A percentile compares a stretch with the other conserved stretches of the same genome.
Evolutionary conservation across 495 filamentous ascomycete genomes (phyloP).

Genomic region (Aspergillus bertholletiae): DNA sequence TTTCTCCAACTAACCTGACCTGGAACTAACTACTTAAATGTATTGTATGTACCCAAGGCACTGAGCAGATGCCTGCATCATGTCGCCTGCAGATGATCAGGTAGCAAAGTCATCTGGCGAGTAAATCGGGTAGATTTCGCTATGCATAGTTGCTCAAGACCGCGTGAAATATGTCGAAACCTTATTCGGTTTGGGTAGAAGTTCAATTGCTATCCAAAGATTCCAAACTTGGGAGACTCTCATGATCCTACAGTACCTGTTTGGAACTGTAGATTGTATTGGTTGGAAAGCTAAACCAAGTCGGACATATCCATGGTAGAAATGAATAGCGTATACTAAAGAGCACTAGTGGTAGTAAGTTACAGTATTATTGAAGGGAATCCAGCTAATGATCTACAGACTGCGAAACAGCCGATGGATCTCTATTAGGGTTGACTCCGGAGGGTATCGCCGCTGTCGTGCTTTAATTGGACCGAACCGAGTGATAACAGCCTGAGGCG

Average conservation of each 20-base stretch:
- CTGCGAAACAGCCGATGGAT: not conserved
- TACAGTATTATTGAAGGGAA: not conserved
- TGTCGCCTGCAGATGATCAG: not conserved
- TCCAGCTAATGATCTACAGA: not conserved
- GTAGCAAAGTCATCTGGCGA: not conserved
- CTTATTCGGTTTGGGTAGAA: not conserved
- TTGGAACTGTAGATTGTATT: not conserved
- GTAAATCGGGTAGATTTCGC: not conserved
- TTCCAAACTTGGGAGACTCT: not conserved
- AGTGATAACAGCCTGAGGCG: not conserved
- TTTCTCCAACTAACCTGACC: too few relatives aligned
- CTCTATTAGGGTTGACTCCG: not conserved
- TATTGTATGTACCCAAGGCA: not conserved
- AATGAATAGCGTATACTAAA: not conserved
- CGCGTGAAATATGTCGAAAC: too few relatives aligned
- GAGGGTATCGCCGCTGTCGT: not conserved
- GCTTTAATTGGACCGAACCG: not conserved
- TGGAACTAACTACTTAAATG: too few relatives aligned
- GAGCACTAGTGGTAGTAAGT: not conserved
- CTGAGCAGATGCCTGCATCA: not conserved
- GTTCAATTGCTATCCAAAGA: not conserved
- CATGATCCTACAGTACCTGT: not conserved
- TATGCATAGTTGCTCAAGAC: not conserved
- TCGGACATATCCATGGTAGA: not conserved
- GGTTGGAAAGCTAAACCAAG: not conserved